Percentiles rank a stretch among this genome's conserved stretches.
These are phyloP conservation scores for Oenanthe sinensis DNA, from an alignment of 129 eudicot species.

Conservation along the genomic window DNA sequence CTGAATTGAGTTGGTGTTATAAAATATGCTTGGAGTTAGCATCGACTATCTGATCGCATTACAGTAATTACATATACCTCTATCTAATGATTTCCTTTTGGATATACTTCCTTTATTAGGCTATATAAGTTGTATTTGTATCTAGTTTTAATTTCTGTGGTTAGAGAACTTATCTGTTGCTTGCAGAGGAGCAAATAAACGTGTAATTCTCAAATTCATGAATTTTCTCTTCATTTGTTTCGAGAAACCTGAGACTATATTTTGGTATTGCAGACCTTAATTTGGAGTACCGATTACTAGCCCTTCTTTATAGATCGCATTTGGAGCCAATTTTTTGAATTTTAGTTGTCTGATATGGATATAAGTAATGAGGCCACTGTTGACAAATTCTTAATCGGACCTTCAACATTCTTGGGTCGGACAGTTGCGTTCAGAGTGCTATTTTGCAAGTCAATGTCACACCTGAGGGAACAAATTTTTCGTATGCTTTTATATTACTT, in stretches of 20 bases:
- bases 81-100: background rate
- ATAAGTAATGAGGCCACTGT: conserved; percentile 78
- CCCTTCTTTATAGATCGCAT: background rate
- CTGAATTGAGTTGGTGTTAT: background rate
- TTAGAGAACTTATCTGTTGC: background rate
- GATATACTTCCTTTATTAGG: background rate
- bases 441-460: conserved; percentile 67
- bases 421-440: conserved; percentile 71
- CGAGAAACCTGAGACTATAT: background rate
- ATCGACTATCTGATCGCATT: background rate
- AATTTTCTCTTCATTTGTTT: background rate
- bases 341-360: conserved; percentile 43
- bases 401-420: conserved; percentile 64
- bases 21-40: background rate
- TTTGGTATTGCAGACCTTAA: background rate
- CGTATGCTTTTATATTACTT: conserved; percentile 32
- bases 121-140: background rate
- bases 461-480: conserved; percentile 52
- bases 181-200: background rate
- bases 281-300: background rate
- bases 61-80: background rate
- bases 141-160: background rate
- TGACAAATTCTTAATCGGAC: conserved; percentile 80
- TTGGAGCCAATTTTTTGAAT: background rate
- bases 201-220: background rate